Percentiles rank a stretch among this genome's conserved stretches.
phyloP scores from a whole-genome alignment of 2,329 filamentous ascomycete species.

The Fusarium paranaense region DNA sequence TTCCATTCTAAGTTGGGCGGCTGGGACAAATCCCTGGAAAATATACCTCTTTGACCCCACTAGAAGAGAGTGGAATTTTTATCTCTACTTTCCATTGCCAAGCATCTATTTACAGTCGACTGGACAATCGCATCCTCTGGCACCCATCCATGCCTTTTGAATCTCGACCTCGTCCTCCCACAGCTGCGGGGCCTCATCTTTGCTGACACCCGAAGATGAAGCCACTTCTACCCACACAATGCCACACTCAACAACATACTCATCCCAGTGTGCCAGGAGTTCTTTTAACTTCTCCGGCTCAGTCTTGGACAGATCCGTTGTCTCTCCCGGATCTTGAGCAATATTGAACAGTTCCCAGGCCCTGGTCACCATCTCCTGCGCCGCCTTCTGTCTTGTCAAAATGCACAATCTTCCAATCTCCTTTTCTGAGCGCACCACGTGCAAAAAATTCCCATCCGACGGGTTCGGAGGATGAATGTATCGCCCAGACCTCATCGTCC shows the following conservation, averaged over 20 bases:
- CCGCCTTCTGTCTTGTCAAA: constrained; percentile 42
- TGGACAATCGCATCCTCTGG: neutral
- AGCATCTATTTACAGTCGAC: neutral
- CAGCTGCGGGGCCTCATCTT: constrained; percentile 4
- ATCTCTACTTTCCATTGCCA: neutral
- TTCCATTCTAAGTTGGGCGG: neutral
- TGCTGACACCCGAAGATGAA: neutral
- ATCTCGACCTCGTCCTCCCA: neutral
- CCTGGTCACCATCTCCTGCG: constrained; percentile 19
- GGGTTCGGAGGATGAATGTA: neutral
- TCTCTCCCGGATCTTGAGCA: neutral
- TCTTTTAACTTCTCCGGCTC: constrained; percentile 38
- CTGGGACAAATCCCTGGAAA: no score
- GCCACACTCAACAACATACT: constrained; percentile 45
- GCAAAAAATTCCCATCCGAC: constrained; percentile 45
- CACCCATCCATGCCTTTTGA: neutral
- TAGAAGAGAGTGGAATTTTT: neutral
- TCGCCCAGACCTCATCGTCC: neutral
- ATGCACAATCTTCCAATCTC: constrained; percentile 49
- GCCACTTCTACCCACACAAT: constrained; percentile 17
- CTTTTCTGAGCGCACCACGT: constrained; percentile 48
- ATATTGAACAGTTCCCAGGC: constrained; percentile 33
- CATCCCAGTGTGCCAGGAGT: constrained; percentile 46
- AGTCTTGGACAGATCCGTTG: neutral
- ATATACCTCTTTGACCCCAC: no score